phyloP scores from a whole-genome alignment of 176 grass and related monocot genomes.

The Otatea glauca region DNA sequence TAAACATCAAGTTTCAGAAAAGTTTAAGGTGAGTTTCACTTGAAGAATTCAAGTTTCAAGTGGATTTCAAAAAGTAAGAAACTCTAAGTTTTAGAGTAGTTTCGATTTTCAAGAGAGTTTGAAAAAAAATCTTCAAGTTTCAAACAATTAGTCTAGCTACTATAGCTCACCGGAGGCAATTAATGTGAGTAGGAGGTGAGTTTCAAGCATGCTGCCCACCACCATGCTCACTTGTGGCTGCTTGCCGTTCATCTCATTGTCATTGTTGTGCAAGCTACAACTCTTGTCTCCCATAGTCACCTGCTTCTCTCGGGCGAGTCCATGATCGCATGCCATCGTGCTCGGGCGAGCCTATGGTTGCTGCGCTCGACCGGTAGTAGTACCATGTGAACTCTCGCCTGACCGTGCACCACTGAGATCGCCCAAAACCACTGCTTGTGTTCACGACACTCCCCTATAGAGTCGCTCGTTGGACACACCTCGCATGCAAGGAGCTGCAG shows the following conservation, averaged over 20 bases:
- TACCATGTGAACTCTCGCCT: not conserved
- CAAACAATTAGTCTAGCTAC: too few species aligned
- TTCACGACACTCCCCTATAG: not conserved
- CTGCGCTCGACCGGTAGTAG: accelerated
- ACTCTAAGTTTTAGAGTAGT: too few species aligned
- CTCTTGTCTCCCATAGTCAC: not conserved
- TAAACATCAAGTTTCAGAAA: not conserved
- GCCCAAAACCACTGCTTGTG: accelerated
- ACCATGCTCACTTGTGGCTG: too few species aligned
- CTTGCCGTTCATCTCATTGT: not conserved
- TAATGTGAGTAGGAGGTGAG: too few species aligned
- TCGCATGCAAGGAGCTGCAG: not conserved
- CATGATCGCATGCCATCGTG: not conserved
- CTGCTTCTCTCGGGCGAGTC: too few species aligned
- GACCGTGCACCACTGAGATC: not conserved
- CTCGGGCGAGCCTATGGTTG: not conserved
- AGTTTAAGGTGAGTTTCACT: not conserved
- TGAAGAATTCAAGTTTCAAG: not conserved
- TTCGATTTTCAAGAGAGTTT: too few species aligned
- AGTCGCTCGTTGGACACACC: accelerated
- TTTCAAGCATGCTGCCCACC: too few species aligned
- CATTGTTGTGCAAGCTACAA: not conserved
- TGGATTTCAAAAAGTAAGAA: too few species aligned
- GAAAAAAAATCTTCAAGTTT: too few species aligned
- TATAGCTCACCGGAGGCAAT: too few species aligned